Base-by-base conservation (phyloP, 2,329 filamentous ascomycete species). In the Acephala macrosclerotiorum region DNA sequence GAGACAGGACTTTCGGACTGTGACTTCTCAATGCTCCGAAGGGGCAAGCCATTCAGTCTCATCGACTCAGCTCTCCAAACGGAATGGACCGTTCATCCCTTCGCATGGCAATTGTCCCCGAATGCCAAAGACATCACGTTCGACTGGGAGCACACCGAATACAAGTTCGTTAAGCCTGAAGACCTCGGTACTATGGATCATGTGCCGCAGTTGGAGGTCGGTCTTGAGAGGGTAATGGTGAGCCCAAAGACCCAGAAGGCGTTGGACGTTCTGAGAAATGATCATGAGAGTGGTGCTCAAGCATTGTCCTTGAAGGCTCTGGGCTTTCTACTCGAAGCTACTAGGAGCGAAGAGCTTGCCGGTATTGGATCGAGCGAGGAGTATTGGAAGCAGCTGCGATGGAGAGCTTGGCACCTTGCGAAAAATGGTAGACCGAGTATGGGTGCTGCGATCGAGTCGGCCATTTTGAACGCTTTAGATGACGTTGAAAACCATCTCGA, bases 381-480 rank as follows among this genome's bases (percentile, higher is more conserved):
- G 7, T 88, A 87, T 82, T 91, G 88, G 87, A 75, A 75, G 29
- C 81, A 80, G 33, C 74, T 85, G n/a, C 80, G 85, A 16, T 82
- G 85, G 78, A 81, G 80, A 1, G 85, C 83, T 2, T 91, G 89
- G 85, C 85, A 90, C 74, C 77, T 91, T 1, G 87, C 85, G 76
- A 89, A 89, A 71, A 88, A 89, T 61, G 87, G 87, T 0, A 82
- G 87, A n/a, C 87, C 88, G 68, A 88, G 84, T 73, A 91, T 91
- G 88, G 84, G 84, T 0, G 84, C 88, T 0, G 83, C 87, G 1
- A 87, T 90, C 33, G 79, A 86, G 45, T 80, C 77, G 55, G 80
- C 79, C 12, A 65, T 89, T 11, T 75, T 88, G 12, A 53, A 53
- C 22, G 25, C 49, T 29, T 53, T 53, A 11, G 49, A 53, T 4